Evolutionary conservation across 1,284 basidiomycete genomes (phyloP), one percentile per base, ranked within the genome.

Genomic region (Trichosporon sp.): DNA sequence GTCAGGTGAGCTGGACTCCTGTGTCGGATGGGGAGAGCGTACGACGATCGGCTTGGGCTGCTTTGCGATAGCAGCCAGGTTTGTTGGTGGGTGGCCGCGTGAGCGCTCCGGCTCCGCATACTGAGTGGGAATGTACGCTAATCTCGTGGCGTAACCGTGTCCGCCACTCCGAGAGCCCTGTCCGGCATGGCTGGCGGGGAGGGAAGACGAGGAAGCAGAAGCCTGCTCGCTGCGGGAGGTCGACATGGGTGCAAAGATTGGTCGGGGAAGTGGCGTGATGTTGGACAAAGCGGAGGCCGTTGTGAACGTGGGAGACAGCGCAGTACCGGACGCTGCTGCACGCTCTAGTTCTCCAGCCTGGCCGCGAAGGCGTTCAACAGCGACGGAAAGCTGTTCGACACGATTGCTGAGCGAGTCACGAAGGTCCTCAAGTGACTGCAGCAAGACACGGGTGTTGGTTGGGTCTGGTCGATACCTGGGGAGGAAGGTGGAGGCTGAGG

Each of bases 291-390:
- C 27, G 15, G 27, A 31, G 1, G 56, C n/a, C 13, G 27, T 60
- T 18, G 27, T 60, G 29, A 60, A 60, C 27, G 27, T 32, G 56
- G 56, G 56, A 15, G 56, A 60, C 29, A 60, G 27, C 29, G 56
- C 56, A 4, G 56, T 60, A 11, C 56, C 56, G 2, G 32, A 29
- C 6, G 56, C 27, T 1, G 56, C 27, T 18, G 73, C 73, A 12
- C 70, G 68, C 53, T 77, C 77, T 34, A 78, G 69, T 64, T 77
- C 73, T 7, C 67, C 72, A 0, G 78, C 77, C 56, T 78, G 77
- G 2, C 58, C 66, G n/a, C 77, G 70, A 1, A 78, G 67, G 7
- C 77, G 71, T 23, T 75, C 76, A 21, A 79, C 74, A 6, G 77
- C 74, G 13, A 60, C 60, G 21, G 73, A 72, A 3, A 79, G 71